Base-by-base conservation (phyloP, 1,284 basidiomycete genomes). In the Pseudozyma sp. region DNA sequence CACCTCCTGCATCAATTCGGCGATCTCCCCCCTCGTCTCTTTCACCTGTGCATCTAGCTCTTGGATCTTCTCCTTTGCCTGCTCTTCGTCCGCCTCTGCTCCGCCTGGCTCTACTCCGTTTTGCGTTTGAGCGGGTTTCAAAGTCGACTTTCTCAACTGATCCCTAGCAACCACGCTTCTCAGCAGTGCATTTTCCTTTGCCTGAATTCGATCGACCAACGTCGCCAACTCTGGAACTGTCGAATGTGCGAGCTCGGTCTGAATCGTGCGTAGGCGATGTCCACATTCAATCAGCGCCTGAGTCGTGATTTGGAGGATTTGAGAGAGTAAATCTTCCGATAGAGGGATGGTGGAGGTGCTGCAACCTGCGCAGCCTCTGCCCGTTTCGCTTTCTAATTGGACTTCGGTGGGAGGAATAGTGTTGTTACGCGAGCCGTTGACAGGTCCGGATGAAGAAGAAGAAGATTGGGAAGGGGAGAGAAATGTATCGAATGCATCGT, bases 231-330 rank as follows among this genome's bases (percentile, higher is more conserved):
- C 38, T 9, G 68, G 48, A 4, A 40, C 9, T 19, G 11, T 31
- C 2, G 59, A 63, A 52, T 77, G 63, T 0, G 51, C 12, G 1
- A 78, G 51, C 44, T 79, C 77, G 31, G 68, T 75, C 43, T 79
- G 67, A 38, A 79, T 66, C 8, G 61, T 39, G 7, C 77, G 58
- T 1, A 70, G 54, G 5, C 66, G 34, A 43, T 79, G 77, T 11
- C 63, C 59, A 36, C 77, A 77, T 45, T 78, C 76, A 50, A 79
- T 67, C 7, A 79, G 64, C 3, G 65, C 75, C 21, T 71, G 70
- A 2, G 77, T 78, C 3, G 77, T 74, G 55, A 79, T 57, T n/a
- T 69, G 59, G 9, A 79, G 54, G 51, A 79, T 79, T 40, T 79
- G 68, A 11, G 58, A 52, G 21, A 79, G 56, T 5, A 77, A 42